Base-by-base conservation (phyloP, 106 monocot species). In the Dactylorhiza incarnata region DNA sequence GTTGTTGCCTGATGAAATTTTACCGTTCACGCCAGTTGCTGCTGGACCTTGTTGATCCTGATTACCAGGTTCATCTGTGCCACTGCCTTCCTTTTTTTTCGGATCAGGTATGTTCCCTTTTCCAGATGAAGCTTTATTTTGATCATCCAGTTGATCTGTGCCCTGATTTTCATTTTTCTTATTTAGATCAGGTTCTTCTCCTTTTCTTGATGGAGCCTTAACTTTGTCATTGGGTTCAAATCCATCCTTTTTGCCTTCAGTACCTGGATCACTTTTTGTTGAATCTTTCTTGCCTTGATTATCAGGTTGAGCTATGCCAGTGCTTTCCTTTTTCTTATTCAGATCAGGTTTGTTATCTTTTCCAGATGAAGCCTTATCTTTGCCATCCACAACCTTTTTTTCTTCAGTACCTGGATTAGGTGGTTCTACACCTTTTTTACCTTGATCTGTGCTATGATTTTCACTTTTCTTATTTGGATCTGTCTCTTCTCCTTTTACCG, bases 201-300 rank as follows among this genome's bases (percentile, higher is more conserved):
- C 44, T 10, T 44, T 68, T 29, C 68, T 14, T 68, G 68, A 0
- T 45, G 15, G 43, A 17, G 0, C 3, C 16, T 69, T 69, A 8
- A 45, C 69, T 69, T 69, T 69, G 69, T 17, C 69, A 69, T 46
- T n/a, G 11, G 45, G 45, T 69, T 44, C 45, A 69, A 46, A 16
- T 17, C n/a, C 69, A 69, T 69, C 45, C 19, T 46, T 69, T 46
- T n/a, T 69, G 1, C 5, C 69, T 19, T 69, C 69, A 69, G 16
- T 69, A 17, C 17, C 3, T n/a, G 46, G 6, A 45, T 69, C 69
- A 3, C 5, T 65, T 69, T 16, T 2, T 6, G 3, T 17, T 0
- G 12, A 9, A 52, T 52, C 51, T 61, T 3, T 61, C 19, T 61
- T 20, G 14, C 19, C 4, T n/a, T 20, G 0, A 37, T 37, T 37